phyloP scores from a whole-genome alignment of 345 rosid species.

The Pugionium cornutum region DNA sequence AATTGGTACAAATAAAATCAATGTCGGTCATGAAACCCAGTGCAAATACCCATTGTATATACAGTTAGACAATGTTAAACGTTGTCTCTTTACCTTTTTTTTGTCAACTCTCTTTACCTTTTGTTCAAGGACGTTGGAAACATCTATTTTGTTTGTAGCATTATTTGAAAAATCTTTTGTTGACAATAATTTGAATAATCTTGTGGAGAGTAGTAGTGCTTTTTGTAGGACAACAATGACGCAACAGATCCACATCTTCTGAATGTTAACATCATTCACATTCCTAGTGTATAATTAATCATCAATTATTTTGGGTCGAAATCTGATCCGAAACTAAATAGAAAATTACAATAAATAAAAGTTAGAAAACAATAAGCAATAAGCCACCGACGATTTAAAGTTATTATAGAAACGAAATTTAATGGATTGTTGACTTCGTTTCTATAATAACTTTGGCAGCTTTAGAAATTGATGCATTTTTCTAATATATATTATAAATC shows the following conservation, averaged over 20 bases:
- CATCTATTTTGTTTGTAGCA: too few relatives aligned
- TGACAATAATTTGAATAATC: too few relatives aligned
- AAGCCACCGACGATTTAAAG: conserved; percentile 34
- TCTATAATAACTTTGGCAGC: conserved; percentile 41
- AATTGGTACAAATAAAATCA: too few relatives aligned
- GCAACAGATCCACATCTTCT: conserved; percentile 2
- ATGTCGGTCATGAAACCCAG: too few relatives aligned
- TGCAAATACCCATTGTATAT: too few relatives aligned
- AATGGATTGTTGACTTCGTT: conserved; percentile 37
- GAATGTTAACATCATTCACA: not conserved
- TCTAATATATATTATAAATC: too few relatives aligned
- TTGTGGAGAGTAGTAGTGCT: too few relatives aligned
- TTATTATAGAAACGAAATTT: conserved; percentile 42
- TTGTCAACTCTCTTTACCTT: too few relatives aligned
- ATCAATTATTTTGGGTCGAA: not conserved
- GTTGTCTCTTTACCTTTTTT: too few relatives aligned
- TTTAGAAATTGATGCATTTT: conserved; percentile 29
- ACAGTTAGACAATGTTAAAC: too few relatives aligned
- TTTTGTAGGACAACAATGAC: not conserved
- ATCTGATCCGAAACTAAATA: not conserved
- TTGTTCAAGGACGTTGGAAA: too few relatives aligned
- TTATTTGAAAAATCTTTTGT: too few relatives aligned
- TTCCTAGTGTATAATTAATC: conserved; percentile 12
- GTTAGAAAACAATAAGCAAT: conserved; percentile 2
- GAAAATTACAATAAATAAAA: conserved; percentile 1